Evolutionary conservation across 2,329 filamentous ascomycete species (phyloP).

Genomic region (Ophiocordyceps camponoti-saundersi): DNA sequence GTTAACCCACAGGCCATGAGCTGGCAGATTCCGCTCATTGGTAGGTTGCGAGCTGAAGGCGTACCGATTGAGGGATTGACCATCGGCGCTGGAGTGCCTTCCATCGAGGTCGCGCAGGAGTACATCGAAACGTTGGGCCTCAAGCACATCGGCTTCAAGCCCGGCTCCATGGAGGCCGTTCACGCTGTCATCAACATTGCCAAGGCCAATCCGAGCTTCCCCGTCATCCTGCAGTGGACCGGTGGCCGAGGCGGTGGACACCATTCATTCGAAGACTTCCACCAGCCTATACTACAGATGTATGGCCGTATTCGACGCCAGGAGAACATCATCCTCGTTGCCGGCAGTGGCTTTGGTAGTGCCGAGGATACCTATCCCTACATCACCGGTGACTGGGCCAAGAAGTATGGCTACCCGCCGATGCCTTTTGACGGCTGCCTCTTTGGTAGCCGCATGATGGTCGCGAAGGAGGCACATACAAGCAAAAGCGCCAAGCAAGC

Average conservation of each 20-base stretch:
- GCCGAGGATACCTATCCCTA: conserved; percentile 86
- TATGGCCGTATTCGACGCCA: conserved; percentile 75
- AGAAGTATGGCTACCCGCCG: conserved; percentile 67
- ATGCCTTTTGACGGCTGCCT: conserved; percentile 92
- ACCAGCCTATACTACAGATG: conserved; percentile 80
- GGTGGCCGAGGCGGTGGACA: conserved; percentile 86
- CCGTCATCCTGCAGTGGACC: conserved; percentile 89
- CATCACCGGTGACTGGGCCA: conserved; percentile 78
- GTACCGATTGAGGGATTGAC: conserved; percentile 84
- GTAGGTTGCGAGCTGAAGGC: conserved; percentile 64
- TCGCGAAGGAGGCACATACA: conserved; percentile 80
- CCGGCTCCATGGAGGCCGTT: conserved; percentile 74
- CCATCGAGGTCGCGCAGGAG: conserved; percentile 80
- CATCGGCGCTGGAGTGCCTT: conserved; percentile 85
- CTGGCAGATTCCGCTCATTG: conserved; percentile 81
- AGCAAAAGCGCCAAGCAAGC: conserved; percentile 78
- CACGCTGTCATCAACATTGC: conserved; percentile 85
- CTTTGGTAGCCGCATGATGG: conserved; percentile 89
- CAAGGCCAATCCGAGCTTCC: conserved; percentile 84
- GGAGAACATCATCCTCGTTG: conserved; percentile 75
- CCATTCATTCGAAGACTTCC: conserved; percentile 92
- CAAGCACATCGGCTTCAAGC: conserved; percentile 91
- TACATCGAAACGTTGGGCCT: conserved; percentile 87
- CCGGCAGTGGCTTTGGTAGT: conserved; percentile 82
- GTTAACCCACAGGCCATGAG: conserved; percentile 78